Evolutionary conservation across 108 stramenopile genomes (phyloP).

Genomic region (Aurantiochytrium sp.): DNA sequence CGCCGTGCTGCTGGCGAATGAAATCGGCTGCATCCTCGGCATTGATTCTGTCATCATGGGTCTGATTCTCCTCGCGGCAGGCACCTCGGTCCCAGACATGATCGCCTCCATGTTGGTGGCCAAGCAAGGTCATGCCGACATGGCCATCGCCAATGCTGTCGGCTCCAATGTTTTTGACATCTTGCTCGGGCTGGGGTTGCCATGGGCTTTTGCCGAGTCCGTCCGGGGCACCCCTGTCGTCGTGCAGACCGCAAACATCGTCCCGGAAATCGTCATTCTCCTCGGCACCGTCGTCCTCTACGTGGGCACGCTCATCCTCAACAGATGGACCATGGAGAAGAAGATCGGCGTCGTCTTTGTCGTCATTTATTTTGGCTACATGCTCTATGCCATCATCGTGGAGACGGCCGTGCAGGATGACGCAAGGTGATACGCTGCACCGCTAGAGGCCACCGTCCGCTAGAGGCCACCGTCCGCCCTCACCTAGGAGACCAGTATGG

Average conservation of each 20-base stretch:
- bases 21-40: constrained; percentile 19
- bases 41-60: constrained; percentile 35
- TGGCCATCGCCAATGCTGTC: constrained; percentile 39
- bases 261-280: not conserved
- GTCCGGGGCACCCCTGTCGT: not conserved
- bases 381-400: not conserved
- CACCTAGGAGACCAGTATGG: too few species aligned
- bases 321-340: not conserved
- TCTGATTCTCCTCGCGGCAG: constrained; percentile 30
- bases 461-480: too few species aligned
- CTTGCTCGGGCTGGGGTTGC: constrained; percentile 37
- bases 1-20: constrained; percentile 18
- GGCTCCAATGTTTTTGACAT: constrained; percentile 46
- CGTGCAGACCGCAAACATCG: not conserved
- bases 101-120: constrained; percentile 37
- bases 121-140: constrained; percentile 37
- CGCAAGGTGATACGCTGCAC: too few species aligned
- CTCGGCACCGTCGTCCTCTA: not conserved
- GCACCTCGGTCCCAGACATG: constrained; percentile 37
- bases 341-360: not conserved
- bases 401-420: too few species aligned
- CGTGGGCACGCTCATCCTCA: not conserved
- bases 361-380: not conserved
- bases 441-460: too few species aligned
- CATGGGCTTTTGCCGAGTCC: constrained; percentile 25